phyloP scores from a whole-genome alignment of 192 early-diverging fungal genomes.

The Coemansia sp. region DNA sequence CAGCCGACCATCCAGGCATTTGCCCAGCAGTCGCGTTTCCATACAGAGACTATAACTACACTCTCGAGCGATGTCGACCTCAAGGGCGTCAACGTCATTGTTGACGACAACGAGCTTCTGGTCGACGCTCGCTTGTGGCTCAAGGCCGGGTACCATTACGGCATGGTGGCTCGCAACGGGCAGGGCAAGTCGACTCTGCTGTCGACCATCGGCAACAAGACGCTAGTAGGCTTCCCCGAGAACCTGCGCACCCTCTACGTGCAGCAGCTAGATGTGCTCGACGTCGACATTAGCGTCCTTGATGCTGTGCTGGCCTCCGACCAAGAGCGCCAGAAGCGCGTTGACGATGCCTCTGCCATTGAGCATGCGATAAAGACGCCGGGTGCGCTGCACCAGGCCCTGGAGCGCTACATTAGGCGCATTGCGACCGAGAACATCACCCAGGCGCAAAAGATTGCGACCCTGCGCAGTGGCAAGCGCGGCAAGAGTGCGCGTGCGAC shows the following conservation, averaged over 20 bases:
- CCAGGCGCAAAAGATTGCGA: conserved; percentile 54
- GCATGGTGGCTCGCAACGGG: conserved; percentile 91
- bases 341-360: conserved; percentile 46
- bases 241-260: conserved; percentile 78
- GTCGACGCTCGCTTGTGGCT: conserved; percentile 70
- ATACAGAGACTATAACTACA: conserved; percentile 72
- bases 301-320: conserved; percentile 63
- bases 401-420: conserved; percentile 46
- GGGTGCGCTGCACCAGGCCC: conserved; percentile 13
- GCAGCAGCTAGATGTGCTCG: conserved; percentile 65
- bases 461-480: conserved; percentile 59
- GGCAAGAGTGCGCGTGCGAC: conserved; percentile 56
- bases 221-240: conserved; percentile 73
- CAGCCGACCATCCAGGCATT: conserved; percentile 56
- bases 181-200: conserved; percentile 93
- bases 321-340: conserved; percentile 50
- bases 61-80: conserved; percentile 76
- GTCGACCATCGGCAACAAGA: conserved; percentile 83
- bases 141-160: conserved; percentile 68
- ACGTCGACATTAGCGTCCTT: conserved; percentile 51
- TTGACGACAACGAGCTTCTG: conserved; percentile 65
- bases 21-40: conserved; percentile 80
- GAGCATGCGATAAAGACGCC: conserved; percentile 40
- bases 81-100: conserved; percentile 67
- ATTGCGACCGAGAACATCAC: conserved; percentile 33